A percentile compares a stretch with the other conserved stretches of the same genome.
phyloP scores from a whole-genome alignment of 148 eudicot genomes.

The Cornus suecica region DNA sequence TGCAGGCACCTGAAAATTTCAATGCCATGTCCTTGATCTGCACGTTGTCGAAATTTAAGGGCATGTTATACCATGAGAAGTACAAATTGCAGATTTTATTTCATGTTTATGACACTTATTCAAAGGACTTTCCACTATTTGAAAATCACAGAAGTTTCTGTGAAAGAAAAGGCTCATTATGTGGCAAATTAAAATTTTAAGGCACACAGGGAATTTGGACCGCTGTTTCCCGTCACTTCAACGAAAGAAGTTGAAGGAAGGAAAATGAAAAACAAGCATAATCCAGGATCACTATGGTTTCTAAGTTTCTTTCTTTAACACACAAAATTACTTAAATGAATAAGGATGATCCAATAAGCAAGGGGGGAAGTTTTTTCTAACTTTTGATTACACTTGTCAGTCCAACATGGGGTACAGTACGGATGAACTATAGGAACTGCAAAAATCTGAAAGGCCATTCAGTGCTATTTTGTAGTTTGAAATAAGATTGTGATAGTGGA shows the following conservation, averaged over 20 bases:
- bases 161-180: neutral
- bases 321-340: neutral
- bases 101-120: neutral
- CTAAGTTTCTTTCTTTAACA: neutral
- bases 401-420: neutral
- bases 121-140: neutral
- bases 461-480: no score
- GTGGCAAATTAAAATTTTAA: neutral
- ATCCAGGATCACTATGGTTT: neutral
- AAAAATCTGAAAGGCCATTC: neutral
- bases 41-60: neutral
- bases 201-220: neutral
- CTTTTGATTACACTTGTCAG: neutral
- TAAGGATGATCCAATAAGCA: no score
- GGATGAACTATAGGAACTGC: neutral
- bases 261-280: neutral
- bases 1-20: constrained; percentile 69
- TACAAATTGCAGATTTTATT: neutral
- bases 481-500: no score
- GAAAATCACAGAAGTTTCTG: neutral
- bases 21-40: constrained; percentile 97
- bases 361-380: no score
- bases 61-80: neutral
- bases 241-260: no score
- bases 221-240: neutral